phyloP scores from a whole-genome alignment of 176 grass and related monocot genomes.

The Rhynchospora pubera region DNA sequence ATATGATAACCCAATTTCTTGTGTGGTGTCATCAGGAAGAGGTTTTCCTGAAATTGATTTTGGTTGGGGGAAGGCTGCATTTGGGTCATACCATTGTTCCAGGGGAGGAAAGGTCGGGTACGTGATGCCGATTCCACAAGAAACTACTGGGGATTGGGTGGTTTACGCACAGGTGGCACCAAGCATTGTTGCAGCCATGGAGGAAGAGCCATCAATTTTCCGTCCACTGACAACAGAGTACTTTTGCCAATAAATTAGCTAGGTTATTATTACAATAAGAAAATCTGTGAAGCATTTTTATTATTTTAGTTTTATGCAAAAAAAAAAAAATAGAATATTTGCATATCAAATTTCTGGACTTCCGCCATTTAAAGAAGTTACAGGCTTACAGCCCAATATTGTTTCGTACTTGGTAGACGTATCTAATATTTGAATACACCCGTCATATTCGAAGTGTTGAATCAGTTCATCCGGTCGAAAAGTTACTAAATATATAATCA shows the following conservation, averaged over 20 bases:
- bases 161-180: constrained; percentile 40
- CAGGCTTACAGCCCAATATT: too few relatives aligned
- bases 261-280: too few relatives aligned
- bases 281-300: too few relatives aligned
- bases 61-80: constrained; percentile 50
- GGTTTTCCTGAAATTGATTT: constrained; percentile 53
- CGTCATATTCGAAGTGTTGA: too few relatives aligned
- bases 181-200: constrained; percentile 45
- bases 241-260: constrained; percentile 14
- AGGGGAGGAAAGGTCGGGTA: constrained; percentile 44
- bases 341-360: too few relatives aligned
- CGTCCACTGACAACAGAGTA: constrained; percentile 25
- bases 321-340: too few relatives aligned
- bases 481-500: too few relatives aligned
- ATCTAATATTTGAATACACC: too few relatives aligned
- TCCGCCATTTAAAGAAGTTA: too few relatives aligned
- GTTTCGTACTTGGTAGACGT: too few relatives aligned
- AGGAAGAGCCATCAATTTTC: constrained; percentile 51
- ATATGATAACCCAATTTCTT: constrained; percentile 4
- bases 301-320: too few relatives aligned
- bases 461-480: too few relatives aligned
- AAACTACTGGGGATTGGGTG: constrained; percentile 50
- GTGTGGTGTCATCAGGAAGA: constrained; percentile 52
- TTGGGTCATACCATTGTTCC: constrained; percentile 67
- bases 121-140: constrained; percentile 60